Conservation (phyloP, 2,329 filamentous ascomycete genomes). For the Metarhizium humberi region DNA sequence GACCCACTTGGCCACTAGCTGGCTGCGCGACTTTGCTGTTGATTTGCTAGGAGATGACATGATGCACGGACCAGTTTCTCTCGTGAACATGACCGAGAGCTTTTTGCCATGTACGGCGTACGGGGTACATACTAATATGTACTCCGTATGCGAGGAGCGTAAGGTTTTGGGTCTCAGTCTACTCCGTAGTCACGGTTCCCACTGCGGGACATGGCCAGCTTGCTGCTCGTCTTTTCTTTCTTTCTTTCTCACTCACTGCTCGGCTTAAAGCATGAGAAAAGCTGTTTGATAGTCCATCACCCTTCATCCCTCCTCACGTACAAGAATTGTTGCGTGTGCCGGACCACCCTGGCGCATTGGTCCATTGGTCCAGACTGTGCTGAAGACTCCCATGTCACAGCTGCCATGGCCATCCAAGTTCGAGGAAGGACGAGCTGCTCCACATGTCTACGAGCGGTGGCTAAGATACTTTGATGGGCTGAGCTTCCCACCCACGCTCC, state of each 20-base stretch:
- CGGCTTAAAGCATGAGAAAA: too few relatives aligned
- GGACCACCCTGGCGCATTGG: neutral
- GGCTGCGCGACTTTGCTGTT: conserved; percentile 14
- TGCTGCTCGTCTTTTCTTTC: neutral
- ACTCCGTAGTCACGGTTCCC: neutral
- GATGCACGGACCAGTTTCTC: conserved; percentile 15
- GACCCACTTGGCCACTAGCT: conserved; percentile 11
- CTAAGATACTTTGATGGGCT: neutral
- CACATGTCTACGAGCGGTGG: neutral
- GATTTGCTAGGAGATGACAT: conserved; percentile 22
- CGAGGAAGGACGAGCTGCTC: neutral
- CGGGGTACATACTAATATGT: too few relatives aligned
- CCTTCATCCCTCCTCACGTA: too few relatives aligned
- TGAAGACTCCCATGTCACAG: neutral
- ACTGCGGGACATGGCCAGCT: too few relatives aligned
- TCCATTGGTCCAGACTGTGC: neutral
- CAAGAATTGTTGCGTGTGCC: neutral
- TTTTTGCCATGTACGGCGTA: too few relatives aligned
- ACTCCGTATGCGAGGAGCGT: neutral
- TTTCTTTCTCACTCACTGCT: too few relatives aligned
- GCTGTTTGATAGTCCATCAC: too few relatives aligned
- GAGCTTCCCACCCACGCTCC: neutral
- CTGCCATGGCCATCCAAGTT: neutral
- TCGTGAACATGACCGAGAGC: neutral
- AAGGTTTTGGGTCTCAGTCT: neutral